A percentile compares a stretch with the other conserved stretches of the same genome.
These are phyloP conservation scores for Sporothrix euskadiensis DNA, from an alignment of 2,329 filamentous ascomycete genomes.

Conservation along the genomic window DNA sequence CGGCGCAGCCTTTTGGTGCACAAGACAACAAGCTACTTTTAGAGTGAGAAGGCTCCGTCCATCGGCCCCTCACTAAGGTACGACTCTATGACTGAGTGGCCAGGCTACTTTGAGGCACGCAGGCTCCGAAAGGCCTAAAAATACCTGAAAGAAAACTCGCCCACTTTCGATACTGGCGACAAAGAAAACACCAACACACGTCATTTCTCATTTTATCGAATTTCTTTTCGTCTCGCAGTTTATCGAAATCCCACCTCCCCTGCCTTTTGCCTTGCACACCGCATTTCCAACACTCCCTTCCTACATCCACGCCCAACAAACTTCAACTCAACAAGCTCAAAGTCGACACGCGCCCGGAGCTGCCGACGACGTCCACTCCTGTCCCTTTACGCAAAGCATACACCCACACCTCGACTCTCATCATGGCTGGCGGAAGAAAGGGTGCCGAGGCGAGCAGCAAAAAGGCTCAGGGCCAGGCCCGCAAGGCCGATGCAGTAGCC, in stretches of 20 bases:
- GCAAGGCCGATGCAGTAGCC: conserved; percentile 87
- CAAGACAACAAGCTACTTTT: background rate
- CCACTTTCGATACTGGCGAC: background rate
- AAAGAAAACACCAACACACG: conserved; percentile 2
- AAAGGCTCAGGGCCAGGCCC: conserved; percentile 84
- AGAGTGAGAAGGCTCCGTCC: background rate
- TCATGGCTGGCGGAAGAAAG: conserved; percentile 72
- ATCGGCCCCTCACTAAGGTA: background rate
- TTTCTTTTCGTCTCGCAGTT: background rate
- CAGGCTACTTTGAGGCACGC: background rate
- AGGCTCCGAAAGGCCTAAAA: background rate
- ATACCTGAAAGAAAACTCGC: background rate
- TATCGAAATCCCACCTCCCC: background rate
- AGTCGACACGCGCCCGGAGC: background rate
- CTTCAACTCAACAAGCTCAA: background rate
- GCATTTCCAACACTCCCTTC: background rate
- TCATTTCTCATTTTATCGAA: conserved; percentile 9
- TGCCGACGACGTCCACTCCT: background rate
- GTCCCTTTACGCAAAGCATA: background rate
- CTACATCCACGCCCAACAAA: conserved; percentile 13
- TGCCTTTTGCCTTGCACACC: background rate
- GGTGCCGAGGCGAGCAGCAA: conserved; percentile 81
- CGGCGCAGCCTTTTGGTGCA: background rate
- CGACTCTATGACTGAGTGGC: background rate
- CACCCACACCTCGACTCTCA: background rate